These are phyloP conservation scores for Escovopsis sp. DNA, from an alignment of 2,329 filamentous ascomycete genomes.

Conservation along the genomic window DNA sequence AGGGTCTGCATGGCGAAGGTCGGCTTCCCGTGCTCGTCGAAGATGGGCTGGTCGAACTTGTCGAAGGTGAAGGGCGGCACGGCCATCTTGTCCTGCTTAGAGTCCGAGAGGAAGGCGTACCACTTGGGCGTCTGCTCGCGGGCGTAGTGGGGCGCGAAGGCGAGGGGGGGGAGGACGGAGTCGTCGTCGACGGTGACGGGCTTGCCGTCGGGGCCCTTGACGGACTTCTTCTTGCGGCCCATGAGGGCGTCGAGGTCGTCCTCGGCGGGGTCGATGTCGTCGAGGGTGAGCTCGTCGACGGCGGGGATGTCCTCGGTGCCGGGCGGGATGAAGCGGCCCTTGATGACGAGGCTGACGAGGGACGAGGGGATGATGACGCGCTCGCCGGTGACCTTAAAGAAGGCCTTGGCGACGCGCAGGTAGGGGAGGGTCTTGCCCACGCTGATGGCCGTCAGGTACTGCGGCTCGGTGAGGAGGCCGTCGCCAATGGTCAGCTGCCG, in stretches of 20 bases:
- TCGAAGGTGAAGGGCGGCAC: constrained; percentile 94
- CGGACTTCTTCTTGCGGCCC: constrained; percentile 55
- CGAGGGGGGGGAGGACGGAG: constrained; percentile 65
- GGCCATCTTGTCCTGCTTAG: constrained; percentile 87
- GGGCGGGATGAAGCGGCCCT: constrained; percentile 84
- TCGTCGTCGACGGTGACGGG: constrained; percentile 41
- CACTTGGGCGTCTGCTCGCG: constrained; percentile 81
- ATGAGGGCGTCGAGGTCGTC: constrained; percentile 77
- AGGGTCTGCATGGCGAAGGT: constrained; percentile 93
- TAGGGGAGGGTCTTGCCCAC: constrained; percentile 76
- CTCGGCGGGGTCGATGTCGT: constrained; percentile 85
- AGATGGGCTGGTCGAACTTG: constrained; percentile 78
- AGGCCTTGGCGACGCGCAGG: constrained; percentile 76
- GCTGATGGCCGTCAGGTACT: constrained; percentile 60
- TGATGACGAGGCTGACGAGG: constrained; percentile 85
- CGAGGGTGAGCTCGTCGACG: constrained; percentile 63
- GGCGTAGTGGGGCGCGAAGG: constrained; percentile 78
- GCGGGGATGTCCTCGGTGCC: constrained; percentile 60
- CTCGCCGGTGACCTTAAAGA: constrained; percentile 97
- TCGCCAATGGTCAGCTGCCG: constrained; percentile 55
- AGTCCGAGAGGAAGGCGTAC: constrained; percentile 90
- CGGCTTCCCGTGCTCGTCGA: constrained; percentile 64
- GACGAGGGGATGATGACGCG: constrained; percentile 83
- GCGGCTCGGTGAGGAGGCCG: constrained; percentile 53
- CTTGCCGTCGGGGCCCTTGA: constrained; percentile 46